A percentile compares a stretch with the other conserved stretches of the same genome.
Evolutionary conservation across 768 basidiomycete genomes (phyloP).

Genomic region (Xanthoconium stramineum): DNA sequence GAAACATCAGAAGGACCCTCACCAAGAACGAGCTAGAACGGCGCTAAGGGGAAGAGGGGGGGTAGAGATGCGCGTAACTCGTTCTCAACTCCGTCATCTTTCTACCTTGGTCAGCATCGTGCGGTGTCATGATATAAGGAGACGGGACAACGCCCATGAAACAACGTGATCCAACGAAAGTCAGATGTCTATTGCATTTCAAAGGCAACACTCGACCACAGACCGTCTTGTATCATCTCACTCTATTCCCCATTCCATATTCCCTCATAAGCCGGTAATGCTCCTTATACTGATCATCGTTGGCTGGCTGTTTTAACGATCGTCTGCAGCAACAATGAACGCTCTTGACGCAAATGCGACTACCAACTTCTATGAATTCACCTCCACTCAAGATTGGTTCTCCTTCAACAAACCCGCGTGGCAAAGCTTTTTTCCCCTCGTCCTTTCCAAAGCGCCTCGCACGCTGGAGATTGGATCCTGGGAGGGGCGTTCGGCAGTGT

Average conservation of each 20-base stretch:
- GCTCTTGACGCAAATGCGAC: neutral
- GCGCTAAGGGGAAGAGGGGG: neutral
- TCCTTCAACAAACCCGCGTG: slow-evolving; percentile 43
- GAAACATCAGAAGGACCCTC: neutral
- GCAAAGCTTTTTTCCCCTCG: slow-evolving; percentile 38
- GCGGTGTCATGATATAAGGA: neutral
- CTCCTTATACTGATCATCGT: neutral
- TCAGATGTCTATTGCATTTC: slow-evolving; percentile 1
- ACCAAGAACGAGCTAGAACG: neutral
- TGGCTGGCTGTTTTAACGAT: neutral
- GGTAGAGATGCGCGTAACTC: neutral
- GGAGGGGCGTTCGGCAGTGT: slow-evolving; percentile 63
- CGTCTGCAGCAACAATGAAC: slow-evolving; percentile 14
- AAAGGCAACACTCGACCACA: neutral
- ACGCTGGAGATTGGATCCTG: slow-evolving; percentile 58
- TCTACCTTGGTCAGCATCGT: neutral
- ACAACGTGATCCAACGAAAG: neutral
- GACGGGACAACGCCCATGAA: slow-evolving; percentile 1
- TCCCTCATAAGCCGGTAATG: neutral
- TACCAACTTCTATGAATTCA: slow-evolving; percentile 38
- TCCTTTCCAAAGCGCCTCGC: slow-evolving; percentile 40
- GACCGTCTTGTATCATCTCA: neutral
- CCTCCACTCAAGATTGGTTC: slow-evolving; percentile 57
- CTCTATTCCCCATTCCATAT: neutral
- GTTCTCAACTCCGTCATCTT: neutral